Base-by-base conservation (phyloP, 2,329 filamentous ascomycete species). In the Rhynchosporium agropyri region DNA sequence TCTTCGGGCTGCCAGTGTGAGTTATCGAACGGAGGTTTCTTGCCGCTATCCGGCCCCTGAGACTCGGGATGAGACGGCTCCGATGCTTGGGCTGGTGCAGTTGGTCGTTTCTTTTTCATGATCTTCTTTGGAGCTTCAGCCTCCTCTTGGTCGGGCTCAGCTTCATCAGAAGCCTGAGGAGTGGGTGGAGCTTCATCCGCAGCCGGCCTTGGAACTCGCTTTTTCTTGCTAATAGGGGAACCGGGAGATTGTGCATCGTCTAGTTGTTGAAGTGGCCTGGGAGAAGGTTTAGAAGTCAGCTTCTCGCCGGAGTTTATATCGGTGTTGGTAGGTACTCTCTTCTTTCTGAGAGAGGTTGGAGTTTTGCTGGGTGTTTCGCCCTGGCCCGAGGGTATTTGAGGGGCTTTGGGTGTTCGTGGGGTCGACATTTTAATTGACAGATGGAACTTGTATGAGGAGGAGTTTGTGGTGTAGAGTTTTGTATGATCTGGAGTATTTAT, bases 361-460 rank as follows among this genome's bases (percentile, higher is more conserved):
- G 68, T 63, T 60, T 69, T 70, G 56, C 56, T 59, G 36, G 63
- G 55, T 12, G 42, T 29, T 28, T 61, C 60, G 13, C 63, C 63
- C 29, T 61, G 53, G 15, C 63, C 64, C 13, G 31, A 28, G 7
- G 62, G 54, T 28, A 66, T 61, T 20, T 62, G 49, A 15, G 65
- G 67, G 10, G 63, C 65, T 43, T 67, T 68, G 4, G 65, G 68
- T 20, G 64, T 55, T 59, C 65, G 63, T 42, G 69, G 64, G 43
- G 67, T 59, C 33, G 66, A 68, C 65, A 69, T 70, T 28, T 60
- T 53, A 29, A 36, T 6, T 5, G 33, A 36, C 6, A 10, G 33
- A 36, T 36, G 33, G 33, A 36, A 10, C 33, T 13, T 29, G 26
- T 4, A 20, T 50, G 38, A 57, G 28, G 40, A 31, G 8, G 20